Evolutionary conservation across 2,329 filamentous ascomycete genomes (phyloP).

Genomic region (Diaporthe nobilis): DNA sequence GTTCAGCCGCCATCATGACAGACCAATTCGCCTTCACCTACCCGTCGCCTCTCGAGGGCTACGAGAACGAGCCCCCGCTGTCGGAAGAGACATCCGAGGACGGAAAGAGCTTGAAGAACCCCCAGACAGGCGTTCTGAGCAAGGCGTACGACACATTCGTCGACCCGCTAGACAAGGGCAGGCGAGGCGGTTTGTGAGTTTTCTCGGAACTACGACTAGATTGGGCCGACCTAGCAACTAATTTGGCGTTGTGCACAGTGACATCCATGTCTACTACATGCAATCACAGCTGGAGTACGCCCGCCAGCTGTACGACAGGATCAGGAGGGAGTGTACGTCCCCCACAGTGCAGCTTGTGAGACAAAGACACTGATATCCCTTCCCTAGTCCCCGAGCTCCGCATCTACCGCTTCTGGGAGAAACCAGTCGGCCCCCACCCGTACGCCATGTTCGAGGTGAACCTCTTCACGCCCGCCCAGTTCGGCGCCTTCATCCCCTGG

Average conservation of each 20-base stretch:
- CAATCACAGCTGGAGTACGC: constrained; percentile 78
- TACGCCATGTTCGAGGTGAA: constrained; percentile 95
- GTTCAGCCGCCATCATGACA: constrained; percentile 49
- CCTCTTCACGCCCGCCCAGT: constrained; percentile 86
- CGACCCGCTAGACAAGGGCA: constrained; percentile 75
- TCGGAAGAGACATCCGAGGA: constrained; percentile 74
- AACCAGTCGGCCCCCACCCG: constrained; percentile 85
- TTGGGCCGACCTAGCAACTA: neutral
- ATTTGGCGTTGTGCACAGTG: constrained; percentile 57
- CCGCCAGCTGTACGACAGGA: constrained; percentile 80
- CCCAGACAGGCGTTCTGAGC: constrained; percentile 71
- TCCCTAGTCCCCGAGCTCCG: constrained; percentile 84
- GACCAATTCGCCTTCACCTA: constrained; percentile 62
- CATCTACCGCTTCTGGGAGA: constrained; percentile 84
- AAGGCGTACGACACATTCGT: constrained; percentile 79
- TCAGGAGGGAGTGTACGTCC: constrained; percentile 79
- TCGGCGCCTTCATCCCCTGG: constrained; percentile 91
- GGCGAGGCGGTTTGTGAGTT: constrained; percentile 78
- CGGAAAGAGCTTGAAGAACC: constrained; percentile 83
- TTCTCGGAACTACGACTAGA: neutral
- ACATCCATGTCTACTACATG: constrained; percentile 89
- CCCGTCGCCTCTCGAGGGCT: constrained; percentile 71
- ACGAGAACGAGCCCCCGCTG: constrained; percentile 68
- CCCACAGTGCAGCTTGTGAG: neutral
- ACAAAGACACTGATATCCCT: neutral